These are phyloP conservation scores for Salvia rosmarinus DNA, from an alignment of 257 asterid genomes.

Conservation along the genomic window DNA sequence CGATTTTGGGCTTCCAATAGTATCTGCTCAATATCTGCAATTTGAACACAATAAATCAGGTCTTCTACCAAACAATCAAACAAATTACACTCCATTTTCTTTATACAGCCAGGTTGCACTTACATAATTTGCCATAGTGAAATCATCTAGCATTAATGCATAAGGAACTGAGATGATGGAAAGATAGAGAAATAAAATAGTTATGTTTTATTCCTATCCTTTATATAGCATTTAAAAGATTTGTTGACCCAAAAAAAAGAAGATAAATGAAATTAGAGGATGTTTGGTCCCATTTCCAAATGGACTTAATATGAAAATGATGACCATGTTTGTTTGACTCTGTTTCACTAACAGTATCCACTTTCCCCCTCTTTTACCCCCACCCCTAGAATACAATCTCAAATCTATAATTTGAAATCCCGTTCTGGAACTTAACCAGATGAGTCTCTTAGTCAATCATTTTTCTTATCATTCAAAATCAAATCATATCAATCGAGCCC, in stretches of 20 bases:
- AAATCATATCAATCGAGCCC: background rate
- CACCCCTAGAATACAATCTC: background rate
- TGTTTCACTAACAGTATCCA: background rate
- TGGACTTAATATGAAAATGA: background rate
- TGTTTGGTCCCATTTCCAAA: background rate
- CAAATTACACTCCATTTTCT: conserved; percentile 13
- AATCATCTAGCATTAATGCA: conserved; percentile 1
- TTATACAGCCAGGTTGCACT: conserved; percentile 20
- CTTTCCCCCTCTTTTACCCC: background rate
- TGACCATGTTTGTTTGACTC: background rate
- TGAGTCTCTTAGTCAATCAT: background rate
- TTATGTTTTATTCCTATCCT: background rate
- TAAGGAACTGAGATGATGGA: conserved; percentile 6
- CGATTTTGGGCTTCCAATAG: conserved; percentile 76
- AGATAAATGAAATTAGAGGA: background rate
- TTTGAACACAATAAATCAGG: conserved; percentile 33
- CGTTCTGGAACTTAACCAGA: background rate
- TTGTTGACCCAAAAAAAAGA: background rate
- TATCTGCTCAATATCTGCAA: conserved; percentile 81
- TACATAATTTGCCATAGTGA: conserved; percentile 16
- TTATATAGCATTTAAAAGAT: conserved; percentile 3
- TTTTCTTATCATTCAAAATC: background rate
- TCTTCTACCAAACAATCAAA: conserved; percentile 1
- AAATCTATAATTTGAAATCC: background rate
- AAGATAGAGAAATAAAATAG: background rate